Conservation (phyloP, 2,329 filamentous ascomycete genomes). For the Hyphodiscus sp. region DNA sequence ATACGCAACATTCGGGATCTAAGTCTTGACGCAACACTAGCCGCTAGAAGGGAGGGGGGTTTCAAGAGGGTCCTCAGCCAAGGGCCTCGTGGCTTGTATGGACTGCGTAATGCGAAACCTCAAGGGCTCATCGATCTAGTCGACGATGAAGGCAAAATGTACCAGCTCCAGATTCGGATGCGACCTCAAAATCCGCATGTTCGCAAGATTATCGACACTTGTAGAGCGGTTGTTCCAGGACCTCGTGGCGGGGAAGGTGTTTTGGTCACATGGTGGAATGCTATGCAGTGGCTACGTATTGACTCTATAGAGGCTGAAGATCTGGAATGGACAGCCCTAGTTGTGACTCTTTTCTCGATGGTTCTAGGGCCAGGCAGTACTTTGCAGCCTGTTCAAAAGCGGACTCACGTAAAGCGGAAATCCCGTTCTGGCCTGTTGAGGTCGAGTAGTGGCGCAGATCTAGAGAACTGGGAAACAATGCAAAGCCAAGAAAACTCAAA, state of each 20-base stretch:
- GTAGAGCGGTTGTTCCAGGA: slow-evolving; percentile 57
- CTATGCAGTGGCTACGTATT: slow-evolving; percentile 59
- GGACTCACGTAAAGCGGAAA: slow-evolving; percentile 32
- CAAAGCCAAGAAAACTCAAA: slow-evolving; percentile 34
- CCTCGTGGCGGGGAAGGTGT: slow-evolving; percentile 52
- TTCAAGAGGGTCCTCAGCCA: slow-evolving; percentile 39
- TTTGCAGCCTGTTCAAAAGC: slow-evolving; percentile 28
- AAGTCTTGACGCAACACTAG: slow-evolving; percentile 47
- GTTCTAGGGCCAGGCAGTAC: slow-evolving; percentile 51
- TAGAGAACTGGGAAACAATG: slow-evolving; percentile 42
- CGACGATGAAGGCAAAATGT: slow-evolving; percentile 53
- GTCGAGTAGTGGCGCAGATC: slow-evolving; percentile 40
- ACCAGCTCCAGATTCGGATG: slow-evolving; percentile 63
- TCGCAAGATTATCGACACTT: slow-evolving; percentile 51
- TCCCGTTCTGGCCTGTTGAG: slow-evolving; percentile 36
- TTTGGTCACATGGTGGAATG: slow-evolving; percentile 66
- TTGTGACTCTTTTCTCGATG: slow-evolving; percentile 57
- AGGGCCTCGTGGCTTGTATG: slow-evolving; percentile 31
- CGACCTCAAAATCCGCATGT: slow-evolving; percentile 60
- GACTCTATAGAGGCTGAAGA: slow-evolving; percentile 43
- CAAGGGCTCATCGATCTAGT: slow-evolving; percentile 60
- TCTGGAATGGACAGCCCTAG: slow-evolving; percentile 63
- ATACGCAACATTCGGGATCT: slow-evolving; percentile 54
- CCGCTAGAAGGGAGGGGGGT: slow-evolving; percentile 46
- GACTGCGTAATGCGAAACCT: slow-evolving; percentile 51